Base-by-base conservation (phyloP, 2,329 filamentous ascomycete species). In the Colletotrichum agaves region DNA sequence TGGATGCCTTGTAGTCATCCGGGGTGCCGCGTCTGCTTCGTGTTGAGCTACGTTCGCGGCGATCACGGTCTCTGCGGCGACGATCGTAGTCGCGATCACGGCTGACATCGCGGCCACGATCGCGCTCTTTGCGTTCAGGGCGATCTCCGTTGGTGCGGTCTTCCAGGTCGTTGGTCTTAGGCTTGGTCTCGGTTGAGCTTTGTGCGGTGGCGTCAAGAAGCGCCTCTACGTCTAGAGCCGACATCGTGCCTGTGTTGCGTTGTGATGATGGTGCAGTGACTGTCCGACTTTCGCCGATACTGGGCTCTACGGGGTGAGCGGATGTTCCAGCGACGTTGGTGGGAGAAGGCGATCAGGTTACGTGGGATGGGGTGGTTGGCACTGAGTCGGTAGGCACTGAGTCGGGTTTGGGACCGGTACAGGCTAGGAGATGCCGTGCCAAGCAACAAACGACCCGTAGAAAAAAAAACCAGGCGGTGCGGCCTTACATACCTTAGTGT, bases 141-240 rank as follows among this genome's bases (percentile, higher is more conserved):
- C 83, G 81, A 63, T 87, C 87, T 71, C 82, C 80, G 71, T 84
- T 89, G 71, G 85, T 83, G 63, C 86, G 84, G 74, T 89, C 87
- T 71, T 89, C 86, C 70, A 88, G 87, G 72, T 82, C 76, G 65
- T 37, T 55, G 71, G 78, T 73, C 73, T 81, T 81, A 69, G 74
- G 76, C 68, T 83, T 83, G 74, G 83, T 83, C 61, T 86, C 82
- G 61, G 83, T 81, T 68, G 83, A 81, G 72, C 85, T 84, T 77
- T 89, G 90, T 59, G 92, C 93, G 70, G 92, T 93, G 58, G 92
- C 93, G 80, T 97, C 94, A 73, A 98, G 89, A 72, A 98, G 87
- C 72, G 93, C 93, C 85, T 98, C 94, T 74, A 98, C 93, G 77
- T 97, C 93, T 73, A 86, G 77, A 64, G 79, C 82, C 59, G 83